These are phyloP conservation scores for Chaetomium globosum DNA, from an alignment of 2,329 filamentous ascomycete species.

Conservation along the genomic window DNA sequence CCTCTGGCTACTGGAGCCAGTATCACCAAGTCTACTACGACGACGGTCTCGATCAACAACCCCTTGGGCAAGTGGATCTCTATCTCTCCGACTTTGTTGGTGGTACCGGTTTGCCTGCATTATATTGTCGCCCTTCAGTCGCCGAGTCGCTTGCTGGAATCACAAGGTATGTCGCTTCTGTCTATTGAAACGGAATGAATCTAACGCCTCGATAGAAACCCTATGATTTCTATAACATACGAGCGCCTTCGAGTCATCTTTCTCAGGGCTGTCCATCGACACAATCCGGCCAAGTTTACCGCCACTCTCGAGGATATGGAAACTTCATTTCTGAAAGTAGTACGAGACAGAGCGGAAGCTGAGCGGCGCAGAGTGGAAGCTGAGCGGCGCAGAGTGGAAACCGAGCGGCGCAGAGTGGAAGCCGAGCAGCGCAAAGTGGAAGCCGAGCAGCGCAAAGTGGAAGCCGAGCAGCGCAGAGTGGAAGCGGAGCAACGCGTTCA, in stretches of 20 bases:
- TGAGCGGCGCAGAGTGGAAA: no score
- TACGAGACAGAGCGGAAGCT: no score
- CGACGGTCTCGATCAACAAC: slow-evolving; percentile 18
- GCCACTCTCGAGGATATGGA: slow-evolving; percentile 1
- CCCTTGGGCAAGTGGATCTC: slow-evolving; percentile 18
- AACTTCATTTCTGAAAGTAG: no score
- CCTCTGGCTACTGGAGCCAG: neutral
- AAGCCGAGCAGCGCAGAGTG: neutral
- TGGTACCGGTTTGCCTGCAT: slow-evolving; percentile 10
- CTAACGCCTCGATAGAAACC: slow-evolving; percentile 22
- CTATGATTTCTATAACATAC: slow-evolving; percentile 18
- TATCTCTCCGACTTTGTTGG: slow-evolving; percentile 26
- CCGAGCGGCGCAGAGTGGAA: neutral
- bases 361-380: neutral
- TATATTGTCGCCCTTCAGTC: slow-evolving; percentile 23
- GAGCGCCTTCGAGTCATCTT: slow-evolving; percentile 19
- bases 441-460: neutral
- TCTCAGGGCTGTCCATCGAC: slow-evolving; percentile 8
- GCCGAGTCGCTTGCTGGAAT: slow-evolving; percentile 19
- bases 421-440: neutral
- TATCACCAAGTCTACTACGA: slow-evolving; percentile 12
- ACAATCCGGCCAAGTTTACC: slow-evolving; percentile 1
- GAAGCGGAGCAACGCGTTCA: neutral
- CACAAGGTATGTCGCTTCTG: slow-evolving; percentile 21
- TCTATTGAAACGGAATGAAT: neutral